Evolutionary conservation across 2,329 filamentous ascomycete species (phyloP), one percentile per base, ranked within the genome.

Genomic region (Verticillium longisporum): DNA sequence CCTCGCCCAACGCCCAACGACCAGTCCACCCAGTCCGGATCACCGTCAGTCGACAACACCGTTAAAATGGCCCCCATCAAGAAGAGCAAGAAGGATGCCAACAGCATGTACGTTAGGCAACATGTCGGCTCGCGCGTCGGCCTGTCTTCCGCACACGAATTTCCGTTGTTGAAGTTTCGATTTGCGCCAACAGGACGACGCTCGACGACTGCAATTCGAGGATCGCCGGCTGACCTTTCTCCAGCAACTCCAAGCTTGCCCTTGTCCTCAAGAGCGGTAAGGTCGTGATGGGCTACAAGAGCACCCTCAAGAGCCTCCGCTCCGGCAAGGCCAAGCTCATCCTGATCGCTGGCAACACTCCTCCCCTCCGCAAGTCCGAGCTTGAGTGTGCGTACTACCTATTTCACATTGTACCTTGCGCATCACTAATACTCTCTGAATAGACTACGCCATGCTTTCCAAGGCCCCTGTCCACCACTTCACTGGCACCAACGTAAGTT

Each of bases 391-490:
- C 26, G 45, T 50, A 21, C n/a, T 13, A 10, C n/a, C 11, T n/a
- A 7, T 15, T n/a, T 7, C 6, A 14, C 26, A 26, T 26, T 26
- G 26, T 26, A 4, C 26, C 26, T 26, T 45, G 15, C 15, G 38
- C 18, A n/a, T n/a, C 15, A 15, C 45, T 26, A n/a, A 10, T 21
- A 11, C 26, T 3, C 3, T 11, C n/a, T 4, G 2, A 11, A 21
- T 13, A 50, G 45, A 91, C 83, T 92, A 93, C 84, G 86, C 86
- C 77, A 95, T 95, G 91, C 80, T 96, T 73, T 88, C 88, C 78
- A 97, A 98, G 88, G 91, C 89, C 73, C 88, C 90, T 68, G 94
- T 98, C 74, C 94, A 98, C 86, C 95, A 99, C 86, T 98, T 97
- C 84, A 86, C 86, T 71, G 95, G 95, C 74, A 97, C 96, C 89